Evolutionary conservation across 2,329 filamentous ascomycete species (phyloP), one percentile per base, ranked within the genome.

Genomic region (Raffaelea albimanens): DNA sequence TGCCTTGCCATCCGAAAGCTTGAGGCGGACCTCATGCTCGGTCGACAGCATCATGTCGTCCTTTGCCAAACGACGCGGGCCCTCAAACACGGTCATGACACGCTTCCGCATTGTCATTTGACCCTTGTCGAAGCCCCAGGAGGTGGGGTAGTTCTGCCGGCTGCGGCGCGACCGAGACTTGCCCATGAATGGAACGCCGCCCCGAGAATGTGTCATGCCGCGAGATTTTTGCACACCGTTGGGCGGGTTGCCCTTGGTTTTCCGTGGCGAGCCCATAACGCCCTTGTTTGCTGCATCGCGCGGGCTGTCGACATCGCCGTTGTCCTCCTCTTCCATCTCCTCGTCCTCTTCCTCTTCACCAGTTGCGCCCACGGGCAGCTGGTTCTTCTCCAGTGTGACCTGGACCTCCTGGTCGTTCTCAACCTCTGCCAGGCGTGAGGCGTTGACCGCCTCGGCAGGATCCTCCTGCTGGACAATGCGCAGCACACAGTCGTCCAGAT

Each of bases 31-130:
- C 67, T 98, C 93, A 59, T 93, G 90, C 58, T 95, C 89, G 16
- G 86, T 89, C 57, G 90, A 88, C 44, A 98, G 82, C 89, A 96
- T 95, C 88, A 97, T 93, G 67, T 98, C 93, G 62, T 98, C 93
- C 71, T 97, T 97, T 78, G 87, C 93, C 44, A 98, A 75, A 39
- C 91, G 82, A 46, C 90, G 82, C 16, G 76, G 76, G 1, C 93
- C 93, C 60, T 97, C 89, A 59, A 94, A 98, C 19, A 95, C 87
- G 54, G 88, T 88, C 59, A 97, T 75, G 47, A 96, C 88, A 23
- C 93, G 86, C 78, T 96, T 96, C 80, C 94, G 96, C 80, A 95
- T 94, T 61, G 86, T 94, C 87, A 97, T 95, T 71, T 93, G 89
- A 59, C 87, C 85, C 59, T 86, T 83, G 53, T 90, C 80, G 58